Evolutionary conservation across 176 grass and related monocot species (phyloP).

Genomic region (Oryza coarctata): DNA sequence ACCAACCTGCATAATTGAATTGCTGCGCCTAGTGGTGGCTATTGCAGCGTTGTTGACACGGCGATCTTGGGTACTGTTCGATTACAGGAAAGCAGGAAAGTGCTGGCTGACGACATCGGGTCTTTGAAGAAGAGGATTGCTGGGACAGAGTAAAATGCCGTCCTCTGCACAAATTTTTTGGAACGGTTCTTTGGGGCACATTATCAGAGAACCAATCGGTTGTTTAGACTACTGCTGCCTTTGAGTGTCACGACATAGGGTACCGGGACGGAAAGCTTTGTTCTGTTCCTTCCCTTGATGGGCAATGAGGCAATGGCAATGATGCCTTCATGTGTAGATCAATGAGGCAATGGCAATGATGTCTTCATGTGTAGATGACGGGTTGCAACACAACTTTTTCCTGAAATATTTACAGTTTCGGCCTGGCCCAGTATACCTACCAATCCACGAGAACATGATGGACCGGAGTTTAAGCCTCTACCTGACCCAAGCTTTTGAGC

Average conservation of each 20-base stretch:
- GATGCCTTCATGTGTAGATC: background rate
- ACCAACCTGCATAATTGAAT: background rate
- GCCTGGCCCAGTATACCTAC: background rate
- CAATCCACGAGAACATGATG: too few relatives aligned
- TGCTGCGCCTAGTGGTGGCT: background rate
- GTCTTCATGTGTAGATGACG: background rate
- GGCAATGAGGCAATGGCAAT: too few relatives aligned
- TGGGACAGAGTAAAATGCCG: conserved; percentile 54
- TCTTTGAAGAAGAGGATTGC: conserved; percentile 80
- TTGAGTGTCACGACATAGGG: background rate
- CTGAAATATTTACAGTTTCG: background rate
- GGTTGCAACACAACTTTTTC: background rate
- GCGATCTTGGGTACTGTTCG: background rate
- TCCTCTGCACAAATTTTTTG: conserved; percentile 25
- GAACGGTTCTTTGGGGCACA: conserved; percentile 5
- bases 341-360: too few relatives aligned
- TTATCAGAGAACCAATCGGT: background rate
- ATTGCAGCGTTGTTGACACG: background rate
- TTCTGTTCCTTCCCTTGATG: background rate
- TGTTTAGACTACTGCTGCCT: conserved; percentile 24
- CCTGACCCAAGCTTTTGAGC: too few relatives aligned
- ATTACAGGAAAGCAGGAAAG: conserved; percentile 78
- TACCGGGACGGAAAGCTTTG: background rate
- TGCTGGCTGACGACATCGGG: conserved; percentile 60
- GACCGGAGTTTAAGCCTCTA: too few relatives aligned